Conservation (phyloP, 1,139 yeast species). For the Pichia sp. region DNA sequence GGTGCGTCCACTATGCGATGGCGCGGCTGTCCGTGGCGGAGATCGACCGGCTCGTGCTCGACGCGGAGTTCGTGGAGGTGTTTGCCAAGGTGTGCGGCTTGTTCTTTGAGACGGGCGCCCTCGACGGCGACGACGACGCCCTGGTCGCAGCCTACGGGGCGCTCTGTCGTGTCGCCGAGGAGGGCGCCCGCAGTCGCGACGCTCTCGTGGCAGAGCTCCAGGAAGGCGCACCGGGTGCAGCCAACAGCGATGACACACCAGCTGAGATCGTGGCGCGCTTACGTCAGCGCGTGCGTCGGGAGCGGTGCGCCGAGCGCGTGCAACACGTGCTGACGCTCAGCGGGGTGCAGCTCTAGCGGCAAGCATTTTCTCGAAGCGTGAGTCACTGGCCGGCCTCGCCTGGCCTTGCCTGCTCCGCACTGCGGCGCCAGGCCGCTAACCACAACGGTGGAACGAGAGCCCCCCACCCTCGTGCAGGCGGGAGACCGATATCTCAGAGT, state of each 20-base stretch:
- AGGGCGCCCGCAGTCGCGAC: not conserved
- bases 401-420: no score
- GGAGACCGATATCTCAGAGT: constrained; percentile 5
- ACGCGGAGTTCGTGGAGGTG: not conserved
- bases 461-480: not conserved
- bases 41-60: constrained; percentile 1
- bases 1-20: not conserved
- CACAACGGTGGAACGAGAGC: not conserved
- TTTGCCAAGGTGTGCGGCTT: not conserved
- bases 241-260: not conserved
- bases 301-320: not conserved
- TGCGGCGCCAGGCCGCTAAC: not conserved
- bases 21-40: not conserved
- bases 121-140: not conserved
- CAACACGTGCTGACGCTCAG: not conserved
- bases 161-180: not conserved
- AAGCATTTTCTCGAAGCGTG: not conserved
- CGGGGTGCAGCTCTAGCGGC: not conserved
- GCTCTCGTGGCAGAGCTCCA: not conserved
- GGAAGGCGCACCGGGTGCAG: not conserved
- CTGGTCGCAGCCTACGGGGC: not conserved
- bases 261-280: no score
- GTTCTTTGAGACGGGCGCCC: not conserved
- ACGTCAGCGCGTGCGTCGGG: no score
- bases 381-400: not conserved